These are phyloP conservation scores for Pisolithus thermaeus DNA, from an alignment of 1,284 basidiomycete genomes.

Conservation along the genomic window DNA sequence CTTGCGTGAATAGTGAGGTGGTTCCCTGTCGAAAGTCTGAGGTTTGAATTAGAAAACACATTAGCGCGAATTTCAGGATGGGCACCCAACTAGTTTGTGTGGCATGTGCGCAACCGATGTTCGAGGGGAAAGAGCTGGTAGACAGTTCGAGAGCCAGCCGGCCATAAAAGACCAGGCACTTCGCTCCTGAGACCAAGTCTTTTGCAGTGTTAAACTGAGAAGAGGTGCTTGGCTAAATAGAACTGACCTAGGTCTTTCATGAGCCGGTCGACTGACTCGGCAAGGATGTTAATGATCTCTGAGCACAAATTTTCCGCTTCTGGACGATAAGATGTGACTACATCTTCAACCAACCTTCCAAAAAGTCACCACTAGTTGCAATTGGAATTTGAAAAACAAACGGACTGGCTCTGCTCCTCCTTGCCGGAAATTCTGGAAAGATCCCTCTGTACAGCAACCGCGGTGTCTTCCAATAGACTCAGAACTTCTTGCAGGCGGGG, in stretches of 20 bases:
- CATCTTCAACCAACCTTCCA: constrained; percentile 35
- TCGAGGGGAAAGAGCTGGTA: constrained; percentile 35
- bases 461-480: constrained; percentile 49
- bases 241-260: constrained; percentile 31
- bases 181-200: constrained; percentile 22
- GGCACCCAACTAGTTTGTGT: constrained; percentile 34
- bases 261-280: constrained; percentile 27
- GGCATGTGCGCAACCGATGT: constrained; percentile 37
- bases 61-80: not conserved
- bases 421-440: constrained; percentile 41
- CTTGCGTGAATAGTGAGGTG: constrained; percentile 34
- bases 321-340: constrained; percentile 41
- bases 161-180: constrained; percentile 35
- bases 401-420: constrained; percentile 22
- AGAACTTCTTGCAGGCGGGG: constrained; percentile 54
- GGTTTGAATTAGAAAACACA: not conserved
- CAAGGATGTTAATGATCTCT: constrained; percentile 36
- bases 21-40: constrained; percentile 42
- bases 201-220: constrained; percentile 6
- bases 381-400: not conserved
- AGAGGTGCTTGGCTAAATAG: not conserved
- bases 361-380: constrained; percentile 18
- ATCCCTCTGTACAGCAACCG: constrained; percentile 51
- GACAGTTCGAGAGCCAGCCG: constrained; percentile 40
- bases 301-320: constrained; percentile 42